Base-by-base conservation (phyloP, 208 protist genomes). In the Acanthamoeba culbertsoni region DNA sequence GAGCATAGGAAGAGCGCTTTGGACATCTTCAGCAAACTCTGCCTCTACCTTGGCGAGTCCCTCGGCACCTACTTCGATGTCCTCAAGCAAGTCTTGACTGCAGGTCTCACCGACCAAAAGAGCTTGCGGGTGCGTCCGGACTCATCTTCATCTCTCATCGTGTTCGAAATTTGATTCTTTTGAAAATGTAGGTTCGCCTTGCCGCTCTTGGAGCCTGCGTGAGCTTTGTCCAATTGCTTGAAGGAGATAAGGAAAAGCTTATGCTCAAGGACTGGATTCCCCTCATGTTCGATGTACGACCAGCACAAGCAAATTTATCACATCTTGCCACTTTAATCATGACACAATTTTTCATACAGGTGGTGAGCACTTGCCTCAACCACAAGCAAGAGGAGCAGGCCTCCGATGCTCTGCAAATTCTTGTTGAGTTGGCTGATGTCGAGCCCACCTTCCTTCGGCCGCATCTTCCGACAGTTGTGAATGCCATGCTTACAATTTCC, bases 351-450 rank as follows among this genome's bases (percentile, higher is more conserved):
- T 65, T 26, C 0, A 37, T 84, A 10, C 57, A 94, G 77, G 63
- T 86, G 2, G 68, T 94, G 40, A 68, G 53, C 33, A 82, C 35
- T 31, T 90, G 91, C 6, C 62, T 96, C 18, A 92, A 92, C 71
- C 0, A 26, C 20, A 40, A 77, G n/a, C 10, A 71, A 33, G 96
- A 97, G 89, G 92, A 96, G 18, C 46, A 77, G 53, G 94, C 93
- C 1, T 73, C 90, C 62, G 43, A 91, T 31, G 94, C 88, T 28
- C 86, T 97, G 16, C 45, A 96, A 75, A 40, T 86, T 20, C 93
- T 97, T 28, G 77, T 97, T 28, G 93, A 96, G 33, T 53, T 97
- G 31, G 93, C 84, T 31, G 95, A 97, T 46, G 63, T 42, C 18
- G 59, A 93, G 26, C 84, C 95, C 26, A 88, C 59, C 37, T 97